Percentiles rank a stretch among this genome's conserved stretches.
Conservation (phyloP, 768 basidiomycete species). For the Tubosaeta sp. region DNA sequence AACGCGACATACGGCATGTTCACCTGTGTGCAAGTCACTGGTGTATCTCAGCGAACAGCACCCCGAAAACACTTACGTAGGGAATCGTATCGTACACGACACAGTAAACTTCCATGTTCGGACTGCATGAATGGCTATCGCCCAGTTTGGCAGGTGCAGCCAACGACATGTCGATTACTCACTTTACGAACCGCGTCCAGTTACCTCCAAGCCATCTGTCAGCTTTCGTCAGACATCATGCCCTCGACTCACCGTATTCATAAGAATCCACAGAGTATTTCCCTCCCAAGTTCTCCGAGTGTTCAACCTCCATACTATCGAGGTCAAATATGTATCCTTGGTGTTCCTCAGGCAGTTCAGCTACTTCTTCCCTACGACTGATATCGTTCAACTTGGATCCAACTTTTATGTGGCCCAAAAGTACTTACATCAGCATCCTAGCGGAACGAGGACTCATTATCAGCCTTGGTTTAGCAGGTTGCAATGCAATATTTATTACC, state of each 20-base stretch:
- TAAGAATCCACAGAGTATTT: conserved; percentile 56
- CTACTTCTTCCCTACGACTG: conserved; percentile 44
- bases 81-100: conserved; percentile 62
- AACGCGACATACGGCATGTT: conserved; percentile 63
- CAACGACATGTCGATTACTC: conserved; percentile 14
- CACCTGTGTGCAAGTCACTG: conserved; percentile 31
- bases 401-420: neutral
- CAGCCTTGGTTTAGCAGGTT: neutral
- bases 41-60: neutral
- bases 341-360: conserved; percentile 32
- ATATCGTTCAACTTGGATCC: neutral
- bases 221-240: neutral
- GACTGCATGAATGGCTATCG: conserved; percentile 63
- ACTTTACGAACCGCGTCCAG: conserved; percentile 78
- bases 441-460: conserved; percentile 1
- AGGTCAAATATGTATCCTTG: conserved; percentile 58
- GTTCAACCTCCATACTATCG: conserved; percentile 48
- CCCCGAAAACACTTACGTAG: conserved; percentile 33
- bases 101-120: conserved; percentile 53
- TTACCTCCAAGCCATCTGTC: conserved; percentile 44
- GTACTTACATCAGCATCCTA: conserved; percentile 46
- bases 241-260: conserved; percentile 39
- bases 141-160: conserved; percentile 3
- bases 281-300: conserved; percentile 29
- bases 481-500: conserved; percentile 37